Evolutionary conservation across 495 filamentous ascomycete species (phyloP).

Genomic region (Melanomma pulvis-pyrius): DNA sequence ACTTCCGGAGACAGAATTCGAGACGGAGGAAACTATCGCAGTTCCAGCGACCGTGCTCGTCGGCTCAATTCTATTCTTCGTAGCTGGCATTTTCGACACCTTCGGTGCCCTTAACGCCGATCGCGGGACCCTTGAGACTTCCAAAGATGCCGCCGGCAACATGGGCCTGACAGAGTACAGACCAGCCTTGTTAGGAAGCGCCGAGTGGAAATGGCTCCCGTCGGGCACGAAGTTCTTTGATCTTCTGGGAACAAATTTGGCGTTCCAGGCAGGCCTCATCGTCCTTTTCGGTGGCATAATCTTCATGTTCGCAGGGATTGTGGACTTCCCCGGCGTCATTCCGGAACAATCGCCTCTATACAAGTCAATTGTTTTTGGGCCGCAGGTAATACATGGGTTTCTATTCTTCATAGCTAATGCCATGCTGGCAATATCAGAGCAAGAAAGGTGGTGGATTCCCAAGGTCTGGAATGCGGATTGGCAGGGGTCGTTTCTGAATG

Average conservation of each 20-base stretch:
- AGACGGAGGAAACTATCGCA: conserved; percentile 7
- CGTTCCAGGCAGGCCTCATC: conserved; percentile 28
- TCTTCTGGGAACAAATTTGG: background rate
- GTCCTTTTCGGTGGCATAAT: conserved; percentile 26
- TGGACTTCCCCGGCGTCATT: conserved; percentile 18
- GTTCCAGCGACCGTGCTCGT: conserved; percentile 17
- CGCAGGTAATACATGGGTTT: conserved; percentile 13
- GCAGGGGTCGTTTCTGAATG: conserved; percentile 21
- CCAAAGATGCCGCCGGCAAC: background rate
- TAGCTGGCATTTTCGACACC: conserved; percentile 18
- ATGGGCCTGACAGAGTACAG: background rate
- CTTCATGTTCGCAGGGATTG: conserved; percentile 18
- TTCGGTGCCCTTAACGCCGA: conserved; percentile 27
- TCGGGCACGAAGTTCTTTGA: conserved; percentile 2
- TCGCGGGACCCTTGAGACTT: conserved; percentile 6
- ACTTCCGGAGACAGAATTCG: conserved; percentile 1
- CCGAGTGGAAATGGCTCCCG: conserved; percentile 15
- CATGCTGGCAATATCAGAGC: conserved; percentile 15
- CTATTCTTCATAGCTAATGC: conserved; percentile 19
- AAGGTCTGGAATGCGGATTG: conserved; percentile 15
- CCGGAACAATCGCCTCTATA: background rate
- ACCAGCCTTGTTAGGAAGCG: conserved; percentile 13
- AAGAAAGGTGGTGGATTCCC: conserved; percentile 22
- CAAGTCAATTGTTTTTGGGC: conserved; percentile 8
- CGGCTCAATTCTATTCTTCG: conserved; percentile 21